Evolutionary conservation across 78 protist species (phyloP).

Genomic region (Paulinella micropora): DNA sequence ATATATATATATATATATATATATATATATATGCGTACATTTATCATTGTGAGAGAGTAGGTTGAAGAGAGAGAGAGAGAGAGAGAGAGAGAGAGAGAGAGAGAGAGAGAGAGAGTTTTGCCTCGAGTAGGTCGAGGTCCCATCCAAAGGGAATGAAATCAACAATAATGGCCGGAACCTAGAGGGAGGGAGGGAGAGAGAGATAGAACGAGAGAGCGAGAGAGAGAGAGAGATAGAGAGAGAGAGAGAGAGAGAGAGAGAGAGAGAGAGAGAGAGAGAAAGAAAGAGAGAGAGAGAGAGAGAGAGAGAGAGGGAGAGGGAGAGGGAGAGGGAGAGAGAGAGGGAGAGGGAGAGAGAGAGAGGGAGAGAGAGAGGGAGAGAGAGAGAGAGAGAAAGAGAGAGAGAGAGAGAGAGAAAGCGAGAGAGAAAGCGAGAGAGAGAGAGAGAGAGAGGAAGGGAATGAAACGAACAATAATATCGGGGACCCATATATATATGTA

Average conservation of each 20-base stretch:
- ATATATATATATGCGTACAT: too few relatives aligned
- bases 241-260: constrained; percentile 7
- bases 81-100: neutral
- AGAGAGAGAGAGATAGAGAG: too few relatives aligned
- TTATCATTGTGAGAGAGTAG: too few relatives aligned
- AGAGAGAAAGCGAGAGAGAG: neutral
- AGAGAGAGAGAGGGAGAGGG: neutral
- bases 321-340: neutral
- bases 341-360: neutral
- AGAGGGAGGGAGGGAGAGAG: neutral
- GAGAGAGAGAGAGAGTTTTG: neutral
- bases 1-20: too few relatives aligned
- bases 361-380: neutral
- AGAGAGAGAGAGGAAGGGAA: neutral
- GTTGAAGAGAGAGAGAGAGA: neutral
- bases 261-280: constrained; percentile 2
- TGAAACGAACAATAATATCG: neutral
- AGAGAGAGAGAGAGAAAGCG: neutral
- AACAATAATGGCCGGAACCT: neutral
- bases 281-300: constrained; percentile 9
- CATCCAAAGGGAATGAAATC: neutral
- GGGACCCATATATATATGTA: neutral
- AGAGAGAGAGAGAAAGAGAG: neutral
- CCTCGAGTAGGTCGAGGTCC: neutral
- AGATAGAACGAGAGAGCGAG: too few relatives aligned